Percentiles rank a stretch among this genome's conserved stretches.
These are phyloP conservation scores for Boletus mariae DNA, from an alignment of 1,284 basidiomycete genomes.

Conservation along the genomic window DNA sequence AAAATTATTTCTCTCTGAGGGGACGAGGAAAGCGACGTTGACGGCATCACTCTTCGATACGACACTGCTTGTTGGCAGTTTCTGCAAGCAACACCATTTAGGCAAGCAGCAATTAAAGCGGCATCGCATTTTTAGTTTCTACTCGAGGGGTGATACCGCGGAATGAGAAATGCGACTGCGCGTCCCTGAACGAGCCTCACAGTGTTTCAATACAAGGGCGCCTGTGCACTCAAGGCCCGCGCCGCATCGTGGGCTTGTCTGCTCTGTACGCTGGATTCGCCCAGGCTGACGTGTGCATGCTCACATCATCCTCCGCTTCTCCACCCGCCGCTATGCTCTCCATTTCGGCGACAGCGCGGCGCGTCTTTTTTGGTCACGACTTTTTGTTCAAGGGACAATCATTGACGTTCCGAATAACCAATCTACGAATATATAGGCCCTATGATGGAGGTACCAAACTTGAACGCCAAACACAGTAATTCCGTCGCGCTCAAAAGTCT, in stretches of 20 bases:
- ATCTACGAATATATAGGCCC: not conserved
- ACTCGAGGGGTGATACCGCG: constrained; percentile 17
- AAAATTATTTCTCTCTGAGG: not conserved
- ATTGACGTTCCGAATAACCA: constrained; percentile 18
- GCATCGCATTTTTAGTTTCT: constrained; percentile 17
- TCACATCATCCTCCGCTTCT: constrained; percentile 2
- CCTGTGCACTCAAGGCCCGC: not conserved
- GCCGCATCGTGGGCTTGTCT: not conserved
- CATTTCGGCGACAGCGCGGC: constrained; percentile 16
- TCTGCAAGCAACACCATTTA: constrained; percentile 18
- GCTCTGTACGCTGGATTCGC: not conserved
- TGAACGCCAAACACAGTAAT: not conserved
- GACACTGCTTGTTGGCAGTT: constrained; percentile 11
- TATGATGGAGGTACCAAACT: not conserved
- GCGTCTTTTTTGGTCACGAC: not conserved
- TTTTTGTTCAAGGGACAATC: not conserved
- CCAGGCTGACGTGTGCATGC: constrained; percentile 7
- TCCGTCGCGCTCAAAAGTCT: constrained; percentile 1
- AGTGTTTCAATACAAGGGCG: not conserved
- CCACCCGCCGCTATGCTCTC: not conserved
- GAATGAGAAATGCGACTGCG: not conserved
- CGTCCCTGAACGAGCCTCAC: not conserved
- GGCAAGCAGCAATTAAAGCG: constrained; percentile 25
- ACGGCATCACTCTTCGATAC: constrained; percentile 17
- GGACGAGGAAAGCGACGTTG: constrained; percentile 3